These are phyloP conservation scores for Neurospora crassa DNA, from an alignment of 2,329 filamentous ascomycete species.

Conservation along the genomic window DNA sequence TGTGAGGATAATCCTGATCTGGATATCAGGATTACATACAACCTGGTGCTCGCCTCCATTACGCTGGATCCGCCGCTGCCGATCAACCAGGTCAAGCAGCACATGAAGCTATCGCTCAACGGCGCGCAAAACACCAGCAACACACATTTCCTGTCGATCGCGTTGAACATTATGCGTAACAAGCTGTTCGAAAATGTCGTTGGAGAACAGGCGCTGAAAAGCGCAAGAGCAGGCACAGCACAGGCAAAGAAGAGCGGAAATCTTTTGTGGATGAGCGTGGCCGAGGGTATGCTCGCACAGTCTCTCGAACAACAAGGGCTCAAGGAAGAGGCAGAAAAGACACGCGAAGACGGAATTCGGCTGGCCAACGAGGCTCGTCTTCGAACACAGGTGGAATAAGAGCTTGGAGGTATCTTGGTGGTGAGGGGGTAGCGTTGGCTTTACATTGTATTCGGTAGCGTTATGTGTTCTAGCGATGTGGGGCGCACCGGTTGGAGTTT, in stretches of 20 bases:
- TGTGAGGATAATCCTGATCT: slow-evolving; percentile 62
- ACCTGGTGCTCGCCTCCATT: slow-evolving; percentile 62
- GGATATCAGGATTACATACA: slow-evolving; percentile 69
- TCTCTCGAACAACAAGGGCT: slow-evolving; percentile 62
- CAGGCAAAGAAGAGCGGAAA: slow-evolving; percentile 64
- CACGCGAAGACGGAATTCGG: slow-evolving; percentile 31
- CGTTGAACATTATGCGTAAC: slow-evolving; percentile 75
- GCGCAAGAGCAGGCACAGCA: slow-evolving; percentile 56
- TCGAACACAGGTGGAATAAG: not conserved
- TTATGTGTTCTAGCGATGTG: not conserved
- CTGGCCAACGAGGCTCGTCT: slow-evolving; percentile 30
- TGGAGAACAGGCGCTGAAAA: slow-evolving; percentile 71
- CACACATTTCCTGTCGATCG: slow-evolving; percentile 71
- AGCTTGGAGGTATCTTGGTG: not conserved
- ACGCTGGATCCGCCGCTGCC: slow-evolving; percentile 51
- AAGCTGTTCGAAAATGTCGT: slow-evolving; percentile 75
- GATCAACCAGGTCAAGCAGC: slow-evolving; percentile 69
- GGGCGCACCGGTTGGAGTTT: not conserved
- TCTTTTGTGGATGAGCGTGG: slow-evolving; percentile 69
- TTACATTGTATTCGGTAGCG: not conserved
- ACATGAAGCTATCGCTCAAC: slow-evolving; percentile 63
- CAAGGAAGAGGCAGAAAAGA: slow-evolving; percentile 28
- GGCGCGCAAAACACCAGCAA: slow-evolving; percentile 63
- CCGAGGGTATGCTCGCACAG: slow-evolving; percentile 67
- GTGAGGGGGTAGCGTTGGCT: not conserved